phyloP scores from a whole-genome alignment of 1,284 basidiomycete genomes.

The Mycosarcoma maydis region DNA sequence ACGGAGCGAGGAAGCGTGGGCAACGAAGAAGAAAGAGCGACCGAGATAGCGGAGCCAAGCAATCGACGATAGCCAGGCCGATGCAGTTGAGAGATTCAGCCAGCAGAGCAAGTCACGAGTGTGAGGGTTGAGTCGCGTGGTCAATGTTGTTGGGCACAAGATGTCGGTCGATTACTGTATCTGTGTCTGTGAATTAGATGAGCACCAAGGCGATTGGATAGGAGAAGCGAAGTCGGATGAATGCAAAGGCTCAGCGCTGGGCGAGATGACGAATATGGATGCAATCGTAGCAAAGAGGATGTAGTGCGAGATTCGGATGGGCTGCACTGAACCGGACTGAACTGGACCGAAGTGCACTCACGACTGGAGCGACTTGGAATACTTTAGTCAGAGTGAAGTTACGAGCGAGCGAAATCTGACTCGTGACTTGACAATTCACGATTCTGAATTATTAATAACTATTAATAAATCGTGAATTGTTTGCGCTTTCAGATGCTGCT shows the following conservation, averaged over 20 bases:
- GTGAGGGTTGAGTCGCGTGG: constrained; percentile 10
- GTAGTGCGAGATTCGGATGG: constrained; percentile 7
- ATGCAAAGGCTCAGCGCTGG: constrained; percentile 16
- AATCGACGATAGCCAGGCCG: constrained; percentile 27
- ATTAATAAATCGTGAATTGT: too few species aligned
- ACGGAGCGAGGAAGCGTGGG: not conserved
- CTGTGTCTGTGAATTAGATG: not conserved
- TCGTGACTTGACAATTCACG: too few species aligned
- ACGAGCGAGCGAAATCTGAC: too few species aligned
- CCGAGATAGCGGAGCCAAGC: not conserved
- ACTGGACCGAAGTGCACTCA: too few species aligned
- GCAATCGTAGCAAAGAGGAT: constrained; percentile 4
- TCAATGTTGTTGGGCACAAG: not conserved
- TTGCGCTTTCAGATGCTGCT: too few species aligned
- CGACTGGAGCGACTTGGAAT: too few species aligned
- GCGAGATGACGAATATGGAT: constrained; percentile 33
- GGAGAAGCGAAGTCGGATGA: not conserved
- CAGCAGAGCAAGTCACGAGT: not conserved
- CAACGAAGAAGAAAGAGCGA: not conserved
- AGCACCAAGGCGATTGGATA: not conserved
- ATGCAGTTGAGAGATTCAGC: constrained; percentile 10
- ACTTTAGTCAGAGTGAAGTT: too few species aligned
- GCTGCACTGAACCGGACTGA: too few species aligned
- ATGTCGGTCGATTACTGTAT: not conserved
- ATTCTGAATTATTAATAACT: too few species aligned